A percentile compares a stretch with the other conserved stretches of the same genome.
Evolutionary conservation across 495 filamentous ascomycete species (phyloP).

Genomic region (Poronia punctata): DNA sequence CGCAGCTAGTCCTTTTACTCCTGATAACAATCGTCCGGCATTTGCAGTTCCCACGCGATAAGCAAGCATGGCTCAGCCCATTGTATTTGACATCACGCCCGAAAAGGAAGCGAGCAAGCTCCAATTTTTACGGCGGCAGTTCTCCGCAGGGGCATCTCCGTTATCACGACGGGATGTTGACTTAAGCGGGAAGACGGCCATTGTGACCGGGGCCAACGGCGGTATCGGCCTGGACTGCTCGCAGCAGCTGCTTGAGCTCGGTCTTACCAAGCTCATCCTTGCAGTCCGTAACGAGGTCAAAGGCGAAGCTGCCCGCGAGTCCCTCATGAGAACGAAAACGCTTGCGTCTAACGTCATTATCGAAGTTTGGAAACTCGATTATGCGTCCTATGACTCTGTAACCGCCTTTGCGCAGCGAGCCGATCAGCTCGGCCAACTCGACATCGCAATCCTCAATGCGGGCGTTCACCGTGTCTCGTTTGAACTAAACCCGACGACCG

Average conservation of each 20-base stretch:
- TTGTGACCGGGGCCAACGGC: slow-evolving; percentile 47
- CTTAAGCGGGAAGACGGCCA: slow-evolving; percentile 31
- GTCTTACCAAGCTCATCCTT: slow-evolving; percentile 42
- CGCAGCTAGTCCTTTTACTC: no score
- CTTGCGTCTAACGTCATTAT: slow-evolving; percentile 16
- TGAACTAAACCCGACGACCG: slow-evolving; percentile 9
- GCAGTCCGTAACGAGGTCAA: slow-evolving; percentile 42
- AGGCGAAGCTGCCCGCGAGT: slow-evolving; percentile 32
- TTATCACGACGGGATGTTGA: slow-evolving; percentile 3
- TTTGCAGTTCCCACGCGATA: no score
- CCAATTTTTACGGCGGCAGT: slow-evolving; percentile 8
- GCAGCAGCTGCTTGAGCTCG: slow-evolving; percentile 36
- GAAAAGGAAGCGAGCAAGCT: slow-evolving; percentile 1
- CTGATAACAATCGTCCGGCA: no score
- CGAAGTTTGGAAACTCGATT: slow-evolving; percentile 49
- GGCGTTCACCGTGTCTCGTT: slow-evolving; percentile 26
- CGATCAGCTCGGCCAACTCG: slow-evolving; percentile 28
- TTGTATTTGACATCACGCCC: background rate
- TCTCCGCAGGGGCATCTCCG: background rate
- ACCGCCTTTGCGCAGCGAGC: slow-evolving; percentile 32
- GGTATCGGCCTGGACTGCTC: slow-evolving; percentile 46
- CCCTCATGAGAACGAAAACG: slow-evolving; percentile 14
- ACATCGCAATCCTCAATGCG: slow-evolving; percentile 45
- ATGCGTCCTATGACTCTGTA: slow-evolving; percentile 36
- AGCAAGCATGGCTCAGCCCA: no score